Evolutionary conservation across 305 asterid species (phyloP).

Genomic region (Ilex paraguariensis): DNA sequence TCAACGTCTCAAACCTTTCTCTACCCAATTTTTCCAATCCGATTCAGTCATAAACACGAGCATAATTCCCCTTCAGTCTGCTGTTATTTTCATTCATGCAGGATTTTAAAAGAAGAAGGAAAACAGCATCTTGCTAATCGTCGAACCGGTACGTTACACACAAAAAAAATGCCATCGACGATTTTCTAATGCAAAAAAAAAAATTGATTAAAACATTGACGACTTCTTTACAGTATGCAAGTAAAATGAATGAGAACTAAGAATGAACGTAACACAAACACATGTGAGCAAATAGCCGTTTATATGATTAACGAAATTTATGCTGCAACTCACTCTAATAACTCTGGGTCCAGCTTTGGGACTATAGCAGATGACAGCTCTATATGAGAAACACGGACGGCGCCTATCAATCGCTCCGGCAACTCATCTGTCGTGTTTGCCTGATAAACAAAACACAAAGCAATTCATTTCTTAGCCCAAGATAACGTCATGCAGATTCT

Average conservation of each 20-base stretch:
- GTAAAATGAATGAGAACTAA: conserved; percentile 7
- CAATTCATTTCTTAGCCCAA: not conserved
- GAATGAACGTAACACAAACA: conserved; percentile 3
- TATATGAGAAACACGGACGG: conserved; percentile 70
- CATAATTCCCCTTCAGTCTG: too few species aligned
- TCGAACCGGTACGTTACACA: too few species aligned
- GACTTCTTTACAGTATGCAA: not conserved
- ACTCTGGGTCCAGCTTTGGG: conserved; percentile 45
- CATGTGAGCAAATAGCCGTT: conserved; percentile 13
- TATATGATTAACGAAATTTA: conserved; percentile 8
- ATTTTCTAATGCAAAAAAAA: too few species aligned
- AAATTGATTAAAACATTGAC: too few species aligned
- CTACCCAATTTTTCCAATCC: too few species aligned
- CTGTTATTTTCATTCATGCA: too few species aligned
- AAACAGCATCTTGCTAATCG: too few species aligned
- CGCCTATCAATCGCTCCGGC: conserved; percentile 87
- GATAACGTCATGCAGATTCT: too few species aligned
- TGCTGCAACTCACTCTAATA: conserved; percentile 25
- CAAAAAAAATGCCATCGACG: conserved; percentile 9
- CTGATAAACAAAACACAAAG: conserved; percentile 23
- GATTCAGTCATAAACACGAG: too few species aligned
- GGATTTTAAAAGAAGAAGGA: too few species aligned
- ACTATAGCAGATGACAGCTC: conserved; percentile 68
- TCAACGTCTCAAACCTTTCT: too few species aligned
- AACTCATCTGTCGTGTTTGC: conserved; percentile 74